These are phyloP conservation scores for Helichrysum umbraculigerum DNA, from an alignment of 129 eudicot species.

Conservation along the genomic window DNA sequence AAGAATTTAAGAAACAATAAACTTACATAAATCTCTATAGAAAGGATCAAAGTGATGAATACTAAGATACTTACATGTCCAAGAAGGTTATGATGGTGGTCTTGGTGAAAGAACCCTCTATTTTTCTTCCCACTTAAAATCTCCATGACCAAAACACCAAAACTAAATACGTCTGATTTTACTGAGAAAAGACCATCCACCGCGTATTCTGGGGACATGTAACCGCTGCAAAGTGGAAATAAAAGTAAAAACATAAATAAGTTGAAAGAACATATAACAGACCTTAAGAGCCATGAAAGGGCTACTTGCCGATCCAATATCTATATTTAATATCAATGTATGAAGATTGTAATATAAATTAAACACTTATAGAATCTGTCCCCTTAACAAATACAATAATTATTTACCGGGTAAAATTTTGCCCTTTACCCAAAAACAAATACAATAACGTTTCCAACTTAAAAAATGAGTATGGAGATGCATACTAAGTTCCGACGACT, in stretches of 20 bases:
- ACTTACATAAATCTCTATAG: background rate
- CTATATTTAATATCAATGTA: no score
- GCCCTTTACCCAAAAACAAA: no score
- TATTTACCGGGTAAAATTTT: no score
- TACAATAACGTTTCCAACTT: no score
- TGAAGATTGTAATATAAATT: no score
- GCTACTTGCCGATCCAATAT: no score
- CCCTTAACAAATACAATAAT: no score
- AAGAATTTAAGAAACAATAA: background rate
- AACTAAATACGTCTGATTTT: conserved; percentile 43
- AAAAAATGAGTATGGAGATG: background rate
- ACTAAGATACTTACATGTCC: conserved; percentile 42
- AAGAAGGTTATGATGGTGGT: conserved; percentile 50
- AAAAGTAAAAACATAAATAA: no score
- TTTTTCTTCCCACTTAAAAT: conserved; percentile 46
- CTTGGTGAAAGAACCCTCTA: conserved; percentile 46
- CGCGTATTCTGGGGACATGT: conserved; percentile 47
- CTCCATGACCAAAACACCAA: conserved; percentile 47
- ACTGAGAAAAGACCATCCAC: conserved; percentile 42
- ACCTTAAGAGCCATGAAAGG: background rate
- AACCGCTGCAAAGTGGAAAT: conserved; percentile 30
- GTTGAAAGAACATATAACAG: background rate
- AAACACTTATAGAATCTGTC: no score
- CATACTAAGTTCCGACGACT: conserved; percentile 61
- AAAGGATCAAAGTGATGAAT: background rate